Conservation (phyloP, 148 eudicot species). For the Dysphania ambrosioides region DNA sequence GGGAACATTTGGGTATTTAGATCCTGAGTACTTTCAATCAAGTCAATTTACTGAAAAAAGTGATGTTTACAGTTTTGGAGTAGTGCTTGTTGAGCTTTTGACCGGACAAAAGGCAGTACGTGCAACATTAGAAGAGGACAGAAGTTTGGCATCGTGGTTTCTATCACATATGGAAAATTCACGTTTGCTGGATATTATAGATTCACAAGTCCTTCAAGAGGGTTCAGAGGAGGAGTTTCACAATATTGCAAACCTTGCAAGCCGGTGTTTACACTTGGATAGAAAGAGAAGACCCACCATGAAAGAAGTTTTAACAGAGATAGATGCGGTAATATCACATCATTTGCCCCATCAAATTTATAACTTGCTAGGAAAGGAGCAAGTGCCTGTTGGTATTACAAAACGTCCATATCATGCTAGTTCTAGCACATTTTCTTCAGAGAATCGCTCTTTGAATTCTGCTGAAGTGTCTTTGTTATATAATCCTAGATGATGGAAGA, state of each 20-base stretch:
- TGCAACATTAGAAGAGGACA: conserved; percentile 3
- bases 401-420: too few species aligned
- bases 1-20: conserved; percentile 34
- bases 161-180: conserved; percentile 10
- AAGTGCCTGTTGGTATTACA: too few species aligned
- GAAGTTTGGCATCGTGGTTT: conserved; percentile 23
- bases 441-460: too few species aligned
- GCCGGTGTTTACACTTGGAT: conserved; percentile 21
- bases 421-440: too few species aligned
- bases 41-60: conserved; percentile 25
- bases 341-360: too few species aligned
- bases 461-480: too few species aligned
- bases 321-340: too few species aligned
- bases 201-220: conserved; percentile 14
- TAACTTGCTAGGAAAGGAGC: too few species aligned
- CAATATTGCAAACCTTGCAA: conserved; percentile 22
- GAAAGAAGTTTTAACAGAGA: too few species aligned
- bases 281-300: too few species aligned
- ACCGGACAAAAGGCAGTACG: conserved; percentile 19
- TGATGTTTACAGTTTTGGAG: conserved; percentile 34
- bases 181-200: conserved; percentile 18
- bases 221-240: conserved; percentile 20
- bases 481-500: too few species aligned
- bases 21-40: conserved; percentile 27
- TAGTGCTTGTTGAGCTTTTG: conserved; percentile 30